phyloP scores from a whole-genome alignment of 805 yeast genomes.

The Candida anglica region DNA sequence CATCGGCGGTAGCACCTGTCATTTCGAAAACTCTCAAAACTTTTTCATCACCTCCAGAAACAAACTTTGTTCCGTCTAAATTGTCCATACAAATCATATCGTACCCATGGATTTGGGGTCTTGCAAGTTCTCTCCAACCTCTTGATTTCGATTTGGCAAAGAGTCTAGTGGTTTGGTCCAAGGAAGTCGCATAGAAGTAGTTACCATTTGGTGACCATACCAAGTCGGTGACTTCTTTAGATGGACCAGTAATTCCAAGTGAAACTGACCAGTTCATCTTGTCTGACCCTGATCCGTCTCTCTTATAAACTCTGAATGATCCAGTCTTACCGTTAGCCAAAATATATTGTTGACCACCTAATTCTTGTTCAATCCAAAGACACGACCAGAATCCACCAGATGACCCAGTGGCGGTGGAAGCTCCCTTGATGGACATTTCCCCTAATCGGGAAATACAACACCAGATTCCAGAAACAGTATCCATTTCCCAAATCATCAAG shows the following conservation, averaged over 20 bases:
- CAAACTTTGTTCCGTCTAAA: conserved; percentile 58
- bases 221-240: conserved; percentile 69
- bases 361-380: conserved; percentile 53
- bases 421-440: conserved; percentile 92
- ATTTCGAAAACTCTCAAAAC: conserved; percentile 83
- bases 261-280: conserved; percentile 8
- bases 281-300: conserved; percentile 9
- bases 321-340: conserved; percentile 91
- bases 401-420: conserved; percentile 97
- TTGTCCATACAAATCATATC: conserved; percentile 83
- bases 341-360: conserved; percentile 43
- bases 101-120: conserved; percentile 98
- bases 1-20: conserved; percentile 70
- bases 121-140: conserved; percentile 84
- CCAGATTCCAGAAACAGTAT: conserved; percentile 85
- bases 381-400: conserved; percentile 63
- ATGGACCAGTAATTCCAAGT: conserved; percentile 75
- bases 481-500: conserved; percentile 91
- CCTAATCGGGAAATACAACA: conserved; percentile 77
- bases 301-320: conserved; percentile 75
- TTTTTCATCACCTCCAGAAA: conserved; percentile 96
- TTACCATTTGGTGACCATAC: conserved; percentile 69
- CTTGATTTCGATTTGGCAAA: conserved; percentile 42
- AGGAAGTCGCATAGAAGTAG: conserved; percentile 70
- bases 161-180: conserved; percentile 91